Evolutionary conservation across 345 rosid genomes (phyloP).

Genomic region (Triadica sebifera): DNA sequence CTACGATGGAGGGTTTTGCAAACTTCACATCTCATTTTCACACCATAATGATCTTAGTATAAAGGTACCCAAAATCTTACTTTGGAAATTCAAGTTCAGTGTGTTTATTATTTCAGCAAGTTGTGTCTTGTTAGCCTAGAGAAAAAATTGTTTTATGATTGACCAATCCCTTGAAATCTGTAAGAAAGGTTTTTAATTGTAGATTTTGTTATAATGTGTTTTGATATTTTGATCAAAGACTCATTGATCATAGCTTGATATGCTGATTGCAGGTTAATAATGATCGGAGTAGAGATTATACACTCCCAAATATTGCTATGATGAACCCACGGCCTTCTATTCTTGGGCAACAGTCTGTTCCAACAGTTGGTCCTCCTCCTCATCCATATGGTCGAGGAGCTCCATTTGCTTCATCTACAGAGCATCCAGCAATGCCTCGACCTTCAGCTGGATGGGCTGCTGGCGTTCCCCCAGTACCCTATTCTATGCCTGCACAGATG

Average conservation of each 20-base stretch:
- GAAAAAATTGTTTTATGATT: too few relatives aligned
- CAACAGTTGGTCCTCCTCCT: constrained; percentile 36
- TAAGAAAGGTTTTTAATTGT: neutral
- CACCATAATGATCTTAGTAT: constrained; percentile 96
- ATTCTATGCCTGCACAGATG: constrained; percentile 54
- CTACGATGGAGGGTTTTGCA: constrained; percentile 96
- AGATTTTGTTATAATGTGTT: neutral
- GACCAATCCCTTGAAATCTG: neutral
- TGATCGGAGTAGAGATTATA: constrained; percentile 90
- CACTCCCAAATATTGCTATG: constrained; percentile 54
- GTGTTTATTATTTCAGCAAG: neutral
- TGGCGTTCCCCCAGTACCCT: constrained; percentile 37
- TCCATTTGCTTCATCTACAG: constrained; percentile 34
- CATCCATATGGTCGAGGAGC: constrained; percentile 46
- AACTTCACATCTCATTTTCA: constrained; percentile 91
- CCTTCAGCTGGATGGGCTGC: constrained; percentile 69
- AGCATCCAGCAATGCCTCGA: constrained; percentile 48
- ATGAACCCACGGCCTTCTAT: constrained; percentile 51
- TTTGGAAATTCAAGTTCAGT: neutral
- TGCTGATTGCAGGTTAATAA: constrained; percentile 66
- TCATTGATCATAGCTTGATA: neutral
- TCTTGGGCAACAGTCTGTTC: constrained; percentile 66
- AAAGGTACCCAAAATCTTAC: constrained; percentile 45
- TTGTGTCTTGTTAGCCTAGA: constrained; percentile 17
- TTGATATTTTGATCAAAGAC: neutral